Conservation (phyloP, 176 grass and related monocot genomes). For the Urochloa ruziziensis region DNA sequence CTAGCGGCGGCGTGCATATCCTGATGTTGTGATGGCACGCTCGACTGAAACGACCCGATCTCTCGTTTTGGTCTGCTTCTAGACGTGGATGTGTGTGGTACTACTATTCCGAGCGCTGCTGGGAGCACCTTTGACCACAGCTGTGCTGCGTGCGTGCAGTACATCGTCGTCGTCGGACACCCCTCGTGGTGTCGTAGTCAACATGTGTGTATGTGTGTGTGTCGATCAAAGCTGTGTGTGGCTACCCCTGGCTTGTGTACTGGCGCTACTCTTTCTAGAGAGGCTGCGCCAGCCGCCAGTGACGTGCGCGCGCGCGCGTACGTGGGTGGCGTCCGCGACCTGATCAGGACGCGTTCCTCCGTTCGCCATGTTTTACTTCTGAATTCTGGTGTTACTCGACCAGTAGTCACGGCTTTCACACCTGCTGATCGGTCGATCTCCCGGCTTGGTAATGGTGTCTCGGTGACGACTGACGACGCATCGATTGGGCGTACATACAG, state of each 20-base stretch:
- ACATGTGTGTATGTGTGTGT: conserved; percentile 4
- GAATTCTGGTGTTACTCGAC: too few species aligned
- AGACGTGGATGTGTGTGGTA: conserved; percentile 30
- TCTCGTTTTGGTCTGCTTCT: background rate
- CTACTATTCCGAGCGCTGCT: conserved; percentile 29
- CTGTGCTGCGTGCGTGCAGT: background rate
- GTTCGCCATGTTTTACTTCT: conserved; percentile 14
- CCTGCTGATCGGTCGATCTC: background rate
- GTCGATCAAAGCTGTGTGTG: background rate
- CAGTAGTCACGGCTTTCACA: background rate
- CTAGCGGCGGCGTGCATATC: background rate
- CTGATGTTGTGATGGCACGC: background rate
- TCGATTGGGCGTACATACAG: background rate
- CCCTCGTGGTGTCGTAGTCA: background rate
- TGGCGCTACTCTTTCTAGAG: background rate
- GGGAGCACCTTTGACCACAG: background rate
- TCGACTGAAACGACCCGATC: background rate
- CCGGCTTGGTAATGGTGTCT: background rate
- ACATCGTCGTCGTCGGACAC: background rate
- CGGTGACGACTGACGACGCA: background rate
- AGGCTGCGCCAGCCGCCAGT: background rate
- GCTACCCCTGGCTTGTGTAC: background rate
- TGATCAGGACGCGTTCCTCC: background rate
- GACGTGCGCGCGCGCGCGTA: background rate
- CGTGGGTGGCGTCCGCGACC: conserved; percentile 3